phyloP scores from a whole-genome alignment of 208 protist genomes.

The Borovskyia barvae region DNA sequence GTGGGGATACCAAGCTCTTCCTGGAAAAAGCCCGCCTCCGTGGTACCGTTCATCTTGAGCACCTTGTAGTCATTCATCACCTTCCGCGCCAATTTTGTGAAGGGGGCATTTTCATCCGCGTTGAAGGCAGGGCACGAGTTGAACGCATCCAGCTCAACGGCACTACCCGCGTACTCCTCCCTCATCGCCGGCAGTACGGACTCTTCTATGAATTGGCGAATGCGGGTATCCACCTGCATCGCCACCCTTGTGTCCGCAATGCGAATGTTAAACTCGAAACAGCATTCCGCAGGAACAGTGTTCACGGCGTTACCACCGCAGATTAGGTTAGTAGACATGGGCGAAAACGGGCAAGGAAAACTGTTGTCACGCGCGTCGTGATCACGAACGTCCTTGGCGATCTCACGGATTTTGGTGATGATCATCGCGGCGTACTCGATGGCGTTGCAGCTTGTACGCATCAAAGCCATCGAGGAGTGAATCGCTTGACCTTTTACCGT shows the following conservation, averaged over 20 bases:
- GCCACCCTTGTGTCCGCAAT: slow-evolving; percentile 22
- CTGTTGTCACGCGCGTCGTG: slow-evolving; percentile 16
- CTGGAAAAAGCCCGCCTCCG: slow-evolving; percentile 54
- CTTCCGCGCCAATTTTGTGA: slow-evolving; percentile 30
- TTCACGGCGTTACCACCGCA: slow-evolving; percentile 41
- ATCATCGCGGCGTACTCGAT: slow-evolving; percentile 38
- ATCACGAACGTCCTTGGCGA: slow-evolving; percentile 30
- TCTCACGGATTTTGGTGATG: slow-evolving; percentile 31
- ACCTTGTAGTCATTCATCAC: slow-evolving; percentile 7
- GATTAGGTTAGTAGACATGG: slow-evolving; percentile 39
- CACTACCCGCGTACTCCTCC: slow-evolving; percentile 27
- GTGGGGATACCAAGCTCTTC: slow-evolving; percentile 38
- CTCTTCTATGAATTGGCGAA: slow-evolving; percentile 36
- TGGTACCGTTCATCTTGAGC: slow-evolving; percentile 25
- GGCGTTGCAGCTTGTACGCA: slow-evolving; percentile 39
- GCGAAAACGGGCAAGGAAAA: slow-evolving; percentile 29
- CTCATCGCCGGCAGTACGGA: slow-evolving; percentile 27
- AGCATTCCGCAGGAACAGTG: slow-evolving; percentile 51
- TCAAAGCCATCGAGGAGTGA: slow-evolving; percentile 44
- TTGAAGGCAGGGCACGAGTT: slow-evolving; percentile 21
- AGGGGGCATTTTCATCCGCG: slow-evolving; percentile 28
- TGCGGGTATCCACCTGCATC: slow-evolving; percentile 14
- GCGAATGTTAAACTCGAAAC: slow-evolving; percentile 35
- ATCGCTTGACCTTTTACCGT: slow-evolving; percentile 34
- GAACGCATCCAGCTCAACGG: slow-evolving; percentile 13